These are phyloP conservation scores for Arthroderma sp. DNA, from an alignment of 2,329 filamentous ascomycete genomes.

Conservation along the genomic window DNA sequence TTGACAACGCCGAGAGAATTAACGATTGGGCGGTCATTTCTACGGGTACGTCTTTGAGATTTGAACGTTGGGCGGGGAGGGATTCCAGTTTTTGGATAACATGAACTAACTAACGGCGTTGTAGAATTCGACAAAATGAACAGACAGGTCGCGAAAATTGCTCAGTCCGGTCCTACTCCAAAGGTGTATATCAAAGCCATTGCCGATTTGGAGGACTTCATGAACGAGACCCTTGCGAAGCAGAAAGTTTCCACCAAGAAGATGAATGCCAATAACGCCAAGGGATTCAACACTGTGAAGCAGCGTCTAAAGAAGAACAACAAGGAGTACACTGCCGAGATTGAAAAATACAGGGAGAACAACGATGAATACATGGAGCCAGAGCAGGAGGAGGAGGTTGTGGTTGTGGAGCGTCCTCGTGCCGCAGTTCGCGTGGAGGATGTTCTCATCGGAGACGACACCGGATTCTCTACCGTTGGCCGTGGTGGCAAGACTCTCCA, in stretches of 20 bases:
- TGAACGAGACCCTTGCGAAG: constrained; percentile 89
- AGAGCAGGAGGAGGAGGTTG: constrained; percentile 59
- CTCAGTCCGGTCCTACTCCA: constrained; percentile 63
- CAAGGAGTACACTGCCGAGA: constrained; percentile 80
- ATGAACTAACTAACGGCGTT: background rate
- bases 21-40: constrained; percentile 93
- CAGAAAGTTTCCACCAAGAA: constrained; percentile 95
- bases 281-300: constrained; percentile 91
- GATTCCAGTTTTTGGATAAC: background rate
- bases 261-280: constrained; percentile 93
- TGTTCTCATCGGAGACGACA: constrained; percentile 53
- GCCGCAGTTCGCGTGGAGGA: constrained; percentile 33
- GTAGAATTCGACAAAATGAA: constrained; percentile 91
- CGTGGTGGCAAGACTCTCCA: constrained; percentile 78
- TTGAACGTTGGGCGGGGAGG: background rate
- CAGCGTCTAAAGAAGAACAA: constrained; percentile 98
- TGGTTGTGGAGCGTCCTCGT: constrained; percentile 41
- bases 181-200: constrained; percentile 89
- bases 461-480: constrained; percentile 79
- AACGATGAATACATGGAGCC: constrained; percentile 82
- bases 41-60: constrained; percentile 53
- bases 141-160: constrained; percentile 69
- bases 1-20: constrained; percentile 96
- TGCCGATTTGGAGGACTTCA: constrained; percentile 83
- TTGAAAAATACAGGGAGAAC: constrained; percentile 75